Evolutionary conservation across 352 stramenopile species (phyloP), one percentile per base, ranked within the genome.

Genomic region (Phytophthora palmivora): DNA sequence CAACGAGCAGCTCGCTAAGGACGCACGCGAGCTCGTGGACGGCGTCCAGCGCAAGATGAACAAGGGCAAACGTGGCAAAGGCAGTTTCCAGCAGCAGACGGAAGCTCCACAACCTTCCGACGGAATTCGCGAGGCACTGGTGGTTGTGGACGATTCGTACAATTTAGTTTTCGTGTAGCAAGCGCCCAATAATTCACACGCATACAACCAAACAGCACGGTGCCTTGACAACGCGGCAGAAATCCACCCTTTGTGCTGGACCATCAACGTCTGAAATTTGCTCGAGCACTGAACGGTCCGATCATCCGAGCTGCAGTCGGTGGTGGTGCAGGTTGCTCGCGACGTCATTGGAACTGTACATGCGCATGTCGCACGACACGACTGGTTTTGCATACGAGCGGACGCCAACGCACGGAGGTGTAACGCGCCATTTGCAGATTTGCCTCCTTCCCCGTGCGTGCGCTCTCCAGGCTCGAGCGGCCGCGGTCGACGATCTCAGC

Each of bases 1-100:
- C 42, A 91, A 91, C 53, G 66, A 87, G 32, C 67, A 87, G 30
- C 78, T 91, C 19, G 36, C 60, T 19, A 84, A 78, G 50, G 73
- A 86, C 37, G 79, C 78, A 22, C 76, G 77, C 28, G 76, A 88
- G 16, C 32, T 91, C 26, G 61, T 79, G 42, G 75, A 86, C 32
- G 59, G 66, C 41, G 58, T 88, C 15, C 62, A 79, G 59, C 72
- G 72, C 16, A 78, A 80, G 44, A 67, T 91, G 55, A 66, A 47
- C 41, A 72, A 76, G 42, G 54, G 63, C 28, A 75, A 67, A 43
- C 43, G 67, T 5, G 52, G 63, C 52, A 61, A 58, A 14, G 46
- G 44, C 16, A 34, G 45, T 6, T 7, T 54, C 10, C 41, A 57
- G 6, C 33, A 53, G 21, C 48, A 50, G 22, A 16, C 39, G 32